Evolutionary conservation across 768 basidiomycete genomes (phyloP), one percentile per base, ranked within the genome.

Genomic region (Leccinellum luteum): DNA sequence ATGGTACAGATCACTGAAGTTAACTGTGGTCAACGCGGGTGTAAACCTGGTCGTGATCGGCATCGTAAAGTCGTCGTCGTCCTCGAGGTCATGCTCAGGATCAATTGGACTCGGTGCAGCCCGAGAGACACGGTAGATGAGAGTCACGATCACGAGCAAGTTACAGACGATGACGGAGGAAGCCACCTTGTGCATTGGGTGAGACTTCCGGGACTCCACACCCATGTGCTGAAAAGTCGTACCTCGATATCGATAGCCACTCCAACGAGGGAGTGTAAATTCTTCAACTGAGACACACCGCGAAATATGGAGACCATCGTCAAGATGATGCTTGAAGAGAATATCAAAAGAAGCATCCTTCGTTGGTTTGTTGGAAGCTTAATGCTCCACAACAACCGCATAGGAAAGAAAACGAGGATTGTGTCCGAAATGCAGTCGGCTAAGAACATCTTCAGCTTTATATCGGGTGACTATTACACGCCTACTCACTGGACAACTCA

Each of bases 341-440:
- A 62, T 7, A 60, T 55, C 2, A 48, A 43, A 14, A 60, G 56
- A 12, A 64, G 62, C 50, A 60, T 58, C 19, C 49, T 50, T 48
- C 64, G 64, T 47, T 66, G 55, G 6, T 53, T 58, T 27, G n/a
- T 50, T 31, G 55, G 55, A 28, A 67, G 51, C 19, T 58, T 54
- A 34, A 67, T 54, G 9, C 47, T 47, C 61, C 52, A 52, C 7
- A 64, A n/a, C 19, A 57, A 12, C 38, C 30, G 17, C 47, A 63
- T 48, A 17, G 61, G 60, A n/a, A 64, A 44, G 34, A 28, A 35
- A 32, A 66, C 44, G 25, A 68, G 56, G 28, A 57, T 60, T 12
- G 41, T 6, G 45, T 67, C 69, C 21, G 65, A 57, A 23, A 69
- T 50, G 19, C 60, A 59, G 34, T 69, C 69, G 10, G 59, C 70